phyloP scores from a whole-genome alignment of 2,329 filamentous ascomycete genomes.

The Colletotrichum tofieldiae region DNA sequence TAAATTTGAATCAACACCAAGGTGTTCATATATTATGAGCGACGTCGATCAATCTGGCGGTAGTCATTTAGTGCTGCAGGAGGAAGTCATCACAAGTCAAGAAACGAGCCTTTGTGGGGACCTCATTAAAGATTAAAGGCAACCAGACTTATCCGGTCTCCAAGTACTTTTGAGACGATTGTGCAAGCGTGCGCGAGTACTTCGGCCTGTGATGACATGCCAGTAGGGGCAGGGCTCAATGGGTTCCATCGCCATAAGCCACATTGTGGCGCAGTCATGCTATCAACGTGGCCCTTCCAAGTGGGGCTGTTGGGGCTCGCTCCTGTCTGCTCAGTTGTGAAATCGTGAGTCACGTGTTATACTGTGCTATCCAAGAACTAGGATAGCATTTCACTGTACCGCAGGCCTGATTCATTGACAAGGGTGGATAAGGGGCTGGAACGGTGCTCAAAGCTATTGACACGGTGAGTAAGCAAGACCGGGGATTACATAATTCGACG shows the following conservation, averaged over 20 bases:
- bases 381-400: not conserved
- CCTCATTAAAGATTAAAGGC: not conserved
- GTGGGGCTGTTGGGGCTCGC: slow-evolving; percentile 15
- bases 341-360: not conserved
- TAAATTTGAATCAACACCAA: not conserved
- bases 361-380: not conserved
- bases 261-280: not conserved
- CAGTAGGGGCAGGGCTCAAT: not conserved
- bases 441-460: not conserved
- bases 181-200: not conserved
- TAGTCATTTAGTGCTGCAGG: not conserved
- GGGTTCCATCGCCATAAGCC: not conserved
- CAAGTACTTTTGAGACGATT: not conserved
- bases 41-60: too few relatives aligned
- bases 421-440: slow-evolving; percentile 26
- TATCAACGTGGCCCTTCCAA: not conserved
- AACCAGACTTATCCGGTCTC: too few relatives aligned
- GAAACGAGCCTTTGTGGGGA: not conserved
- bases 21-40: not conserved
- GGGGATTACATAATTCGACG: slow-evolving; percentile 39
- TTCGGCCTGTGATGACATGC: slow-evolving; percentile 5
- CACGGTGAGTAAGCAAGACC: not conserved
- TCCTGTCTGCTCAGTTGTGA: not conserved
- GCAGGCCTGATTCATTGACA: not conserved
- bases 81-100: not conserved